These are phyloP conservation scores for Yamadazyma mexicana DNA, from an alignment of 1,139 yeast genomes.

Conservation along the genomic window DNA sequence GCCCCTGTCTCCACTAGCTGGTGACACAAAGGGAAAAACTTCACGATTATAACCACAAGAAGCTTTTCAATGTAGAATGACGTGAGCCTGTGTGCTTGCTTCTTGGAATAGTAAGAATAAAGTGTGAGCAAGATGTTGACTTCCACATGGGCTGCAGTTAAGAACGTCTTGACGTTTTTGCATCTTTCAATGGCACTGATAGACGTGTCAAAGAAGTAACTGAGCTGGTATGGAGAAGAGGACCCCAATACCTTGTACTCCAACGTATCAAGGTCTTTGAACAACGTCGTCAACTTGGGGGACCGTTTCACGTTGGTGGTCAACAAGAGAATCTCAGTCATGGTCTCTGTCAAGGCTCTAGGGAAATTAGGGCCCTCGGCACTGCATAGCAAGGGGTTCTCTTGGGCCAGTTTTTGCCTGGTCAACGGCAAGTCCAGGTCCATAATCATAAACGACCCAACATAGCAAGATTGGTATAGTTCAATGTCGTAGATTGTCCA, in stretches of 20 bases:
- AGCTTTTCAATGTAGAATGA: constrained; percentile 33
- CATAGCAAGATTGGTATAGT: not conserved
- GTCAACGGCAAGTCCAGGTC: constrained; percentile 17
- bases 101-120: constrained; percentile 25
- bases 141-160: constrained; percentile 22
- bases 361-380: constrained; percentile 2
- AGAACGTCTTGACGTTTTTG: constrained; percentile 12
- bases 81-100: constrained; percentile 20
- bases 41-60: constrained; percentile 27
- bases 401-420: constrained; percentile 16
- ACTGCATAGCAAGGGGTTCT: constrained; percentile 24
- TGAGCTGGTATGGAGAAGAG: not conserved
- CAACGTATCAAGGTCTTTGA: constrained; percentile 23
- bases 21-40: constrained; percentile 22
- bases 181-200: constrained; percentile 4
- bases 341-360: not conserved
- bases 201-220: constrained; percentile 6
- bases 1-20: constrained; percentile 13
- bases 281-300: constrained; percentile 18
- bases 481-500: constrained; percentile 1
- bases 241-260: constrained; percentile 18
- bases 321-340: constrained; percentile 15
- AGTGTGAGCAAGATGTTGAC: constrained; percentile 27
- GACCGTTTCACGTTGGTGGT: constrained; percentile 18
- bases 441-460: constrained; percentile 11